Evolutionary conservation across 2,329 filamentous ascomycete species (phyloP).

Genomic region (Colletotrichum sidae): DNA sequence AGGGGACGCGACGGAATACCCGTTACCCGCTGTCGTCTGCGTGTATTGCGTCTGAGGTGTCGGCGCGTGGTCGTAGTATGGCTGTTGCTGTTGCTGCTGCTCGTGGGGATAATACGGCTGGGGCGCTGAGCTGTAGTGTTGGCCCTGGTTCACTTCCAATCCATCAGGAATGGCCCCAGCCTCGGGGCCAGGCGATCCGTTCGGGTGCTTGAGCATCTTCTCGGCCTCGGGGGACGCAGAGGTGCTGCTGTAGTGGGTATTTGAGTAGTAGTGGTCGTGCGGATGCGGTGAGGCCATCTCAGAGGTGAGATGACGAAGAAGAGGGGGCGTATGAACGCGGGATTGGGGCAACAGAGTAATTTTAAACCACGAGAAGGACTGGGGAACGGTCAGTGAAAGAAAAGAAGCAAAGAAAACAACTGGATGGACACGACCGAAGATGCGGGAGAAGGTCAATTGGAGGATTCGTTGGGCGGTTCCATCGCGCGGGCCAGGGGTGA

Average conservation of each 20-base stretch:
- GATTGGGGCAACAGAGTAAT: neutral
- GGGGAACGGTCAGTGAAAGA: too few relatives aligned
- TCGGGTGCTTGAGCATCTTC: slow-evolving; percentile 31
- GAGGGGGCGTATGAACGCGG: neutral
- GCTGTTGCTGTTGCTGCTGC: slow-evolving; percentile 2
- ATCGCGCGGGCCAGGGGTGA: neutral
- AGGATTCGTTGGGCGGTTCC: too few relatives aligned
- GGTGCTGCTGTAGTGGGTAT: slow-evolving; percentile 7
- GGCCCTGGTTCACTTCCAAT: slow-evolving; percentile 21
- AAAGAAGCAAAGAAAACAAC: too few relatives aligned
- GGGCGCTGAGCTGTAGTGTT: slow-evolving; percentile 21
- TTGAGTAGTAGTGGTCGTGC: slow-evolving; percentile 20
- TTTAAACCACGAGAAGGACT: neutral
- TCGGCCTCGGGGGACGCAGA: slow-evolving; percentile 29
- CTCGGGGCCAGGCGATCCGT: slow-evolving; percentile 19
- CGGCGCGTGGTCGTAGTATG: slow-evolving; percentile 18
- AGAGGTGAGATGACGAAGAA: neutral
- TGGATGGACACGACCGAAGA: too few relatives aligned
- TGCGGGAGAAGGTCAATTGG: too few relatives aligned
- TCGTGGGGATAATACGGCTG: slow-evolving; percentile 18
- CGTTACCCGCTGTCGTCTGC: slow-evolving; percentile 7
- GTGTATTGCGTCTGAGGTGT: slow-evolving; percentile 17
- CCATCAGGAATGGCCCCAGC: slow-evolving; percentile 29
- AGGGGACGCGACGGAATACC: neutral
- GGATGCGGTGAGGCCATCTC: slow-evolving; percentile 26